A percentile compares a stretch with the other conserved stretches of the same genome.
phyloP scores from a whole-genome alignment of 2,329 filamentous ascomycete genomes.

The Ampelomyces quisqualis region DNA sequence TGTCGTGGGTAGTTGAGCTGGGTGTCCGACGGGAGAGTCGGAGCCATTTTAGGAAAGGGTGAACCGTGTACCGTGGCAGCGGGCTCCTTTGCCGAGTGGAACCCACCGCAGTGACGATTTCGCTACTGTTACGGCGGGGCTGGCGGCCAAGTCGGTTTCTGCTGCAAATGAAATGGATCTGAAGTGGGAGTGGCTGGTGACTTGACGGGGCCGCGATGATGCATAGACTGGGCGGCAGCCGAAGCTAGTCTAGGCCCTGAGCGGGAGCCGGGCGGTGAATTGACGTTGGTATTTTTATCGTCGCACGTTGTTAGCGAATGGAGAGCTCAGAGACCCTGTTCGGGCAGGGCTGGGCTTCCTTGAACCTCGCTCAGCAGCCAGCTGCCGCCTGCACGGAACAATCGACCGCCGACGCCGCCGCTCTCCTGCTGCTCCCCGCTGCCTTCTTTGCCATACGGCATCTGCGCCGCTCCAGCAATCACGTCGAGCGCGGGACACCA shows the following conservation, averaged over 20 bases:
- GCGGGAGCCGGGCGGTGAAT: slow-evolving; percentile 9
- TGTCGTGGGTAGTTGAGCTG: slow-evolving; percentile 54
- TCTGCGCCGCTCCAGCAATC: slow-evolving; percentile 12
- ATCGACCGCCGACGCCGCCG: not conserved
- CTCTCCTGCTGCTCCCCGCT: not conserved
- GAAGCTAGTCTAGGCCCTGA: slow-evolving; percentile 14
- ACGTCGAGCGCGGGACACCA: not conserved
- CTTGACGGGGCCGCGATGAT: slow-evolving; percentile 10
- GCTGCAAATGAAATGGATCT: slow-evolving; percentile 1
- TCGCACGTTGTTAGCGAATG: slow-evolving; percentile 10
- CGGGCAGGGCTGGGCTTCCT: too few species aligned
- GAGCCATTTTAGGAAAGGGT: slow-evolving; percentile 20
- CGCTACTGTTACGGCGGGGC: slow-evolving; percentile 1
- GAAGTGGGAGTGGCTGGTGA: slow-evolving; percentile 3
- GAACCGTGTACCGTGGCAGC: slow-evolving; percentile 4
- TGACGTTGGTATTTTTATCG: slow-evolving; percentile 20
- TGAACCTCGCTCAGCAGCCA: too few species aligned
- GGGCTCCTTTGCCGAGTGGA: slow-evolving; percentile 10
- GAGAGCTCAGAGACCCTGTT: slow-evolving; percentile 3
- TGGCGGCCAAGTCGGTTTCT: slow-evolving; percentile 1
- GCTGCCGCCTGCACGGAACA: slow-evolving; percentile 15
- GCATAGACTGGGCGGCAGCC: slow-evolving; percentile 15
- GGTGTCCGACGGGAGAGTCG: slow-evolving; percentile 17
- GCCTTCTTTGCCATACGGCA: slow-evolving; percentile 4
- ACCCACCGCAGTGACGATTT: not conserved